Evolutionary conservation across 2,329 filamentous ascomycete species (phyloP).

Genomic region (Arthroderma uncinatum): DNA sequence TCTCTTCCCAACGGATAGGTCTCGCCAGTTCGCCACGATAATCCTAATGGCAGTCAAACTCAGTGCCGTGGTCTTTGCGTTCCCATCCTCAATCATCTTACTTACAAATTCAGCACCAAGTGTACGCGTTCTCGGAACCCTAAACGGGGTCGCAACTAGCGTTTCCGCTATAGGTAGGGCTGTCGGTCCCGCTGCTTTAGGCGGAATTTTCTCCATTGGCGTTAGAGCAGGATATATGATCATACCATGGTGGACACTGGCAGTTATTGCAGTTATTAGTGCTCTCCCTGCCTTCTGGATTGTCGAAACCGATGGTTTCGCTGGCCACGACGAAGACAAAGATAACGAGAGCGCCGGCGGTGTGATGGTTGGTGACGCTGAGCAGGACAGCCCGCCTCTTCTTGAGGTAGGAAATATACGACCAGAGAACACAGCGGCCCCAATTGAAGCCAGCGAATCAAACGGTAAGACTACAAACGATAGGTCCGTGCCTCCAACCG

Average conservation of each 20-base stretch:
- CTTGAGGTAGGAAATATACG: not conserved
- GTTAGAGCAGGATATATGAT: conserved; percentile 65
- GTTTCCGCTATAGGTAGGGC: conserved; percentile 72
- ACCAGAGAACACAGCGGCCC: not conserved
- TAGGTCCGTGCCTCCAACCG: not conserved
- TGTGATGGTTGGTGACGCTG: not conserved
- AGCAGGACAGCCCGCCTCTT: not conserved
- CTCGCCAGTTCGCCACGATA: conserved; percentile 52
- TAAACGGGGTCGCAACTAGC: conserved; percentile 83
- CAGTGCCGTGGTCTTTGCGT: conserved; percentile 67
- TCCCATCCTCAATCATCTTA: conserved; percentile 80
- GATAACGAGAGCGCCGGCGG: conserved; percentile 21
- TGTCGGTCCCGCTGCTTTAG: conserved; percentile 62
- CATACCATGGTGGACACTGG: conserved; percentile 71
- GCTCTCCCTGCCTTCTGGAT: conserved; percentile 64
- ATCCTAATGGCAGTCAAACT: conserved; percentile 62
- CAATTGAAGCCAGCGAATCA: not conserved
- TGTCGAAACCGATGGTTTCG: conserved; percentile 60
- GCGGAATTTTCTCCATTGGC: conserved; percentile 63
- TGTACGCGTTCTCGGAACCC: conserved; percentile 65
- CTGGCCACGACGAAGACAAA: conserved; percentile 22
- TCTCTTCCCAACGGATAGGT: conserved; percentile 41
- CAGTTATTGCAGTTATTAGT: conserved; percentile 51
- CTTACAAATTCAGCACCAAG: conserved; percentile 76
- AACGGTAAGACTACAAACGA: not conserved